Evolutionary conservation across 768 basidiomycete genomes (phyloP).

Genomic region (Russula sp.): DNA sequence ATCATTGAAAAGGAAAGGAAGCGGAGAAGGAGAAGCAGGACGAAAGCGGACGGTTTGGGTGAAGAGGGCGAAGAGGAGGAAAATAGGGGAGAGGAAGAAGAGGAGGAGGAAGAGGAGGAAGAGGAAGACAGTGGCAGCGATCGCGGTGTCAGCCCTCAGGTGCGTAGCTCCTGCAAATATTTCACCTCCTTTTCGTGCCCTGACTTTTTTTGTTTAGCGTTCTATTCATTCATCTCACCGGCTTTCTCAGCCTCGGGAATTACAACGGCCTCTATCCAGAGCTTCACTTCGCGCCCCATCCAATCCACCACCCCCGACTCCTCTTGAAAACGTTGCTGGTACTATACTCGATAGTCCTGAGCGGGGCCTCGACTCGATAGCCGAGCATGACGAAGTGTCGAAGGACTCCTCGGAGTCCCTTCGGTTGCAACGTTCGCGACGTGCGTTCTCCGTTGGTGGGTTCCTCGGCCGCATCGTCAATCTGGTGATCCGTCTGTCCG

Average conservation of each 20-base stretch:
- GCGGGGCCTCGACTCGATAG: slow-evolving; percentile 52
- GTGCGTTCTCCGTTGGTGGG: slow-evolving; percentile 40
- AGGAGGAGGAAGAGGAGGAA: slow-evolving; percentile 34
- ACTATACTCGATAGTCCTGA: slow-evolving; percentile 34
- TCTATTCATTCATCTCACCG: slow-evolving; percentile 21
- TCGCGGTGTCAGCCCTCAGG: slow-evolving; percentile 37
- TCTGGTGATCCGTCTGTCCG: slow-evolving; percentile 24
- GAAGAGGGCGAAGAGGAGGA: not conserved
- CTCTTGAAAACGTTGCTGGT: slow-evolving; percentile 26
- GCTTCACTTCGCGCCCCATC: slow-evolving; percentile 28
- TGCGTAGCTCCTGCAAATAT: slow-evolving; percentile 22
- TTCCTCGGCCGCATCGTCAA: slow-evolving; percentile 40
- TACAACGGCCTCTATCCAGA: slow-evolving; percentile 32
- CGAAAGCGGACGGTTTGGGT: slow-evolving; percentile 26
- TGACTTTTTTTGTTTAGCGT: slow-evolving; percentile 16
- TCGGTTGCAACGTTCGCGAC: slow-evolving; percentile 2
- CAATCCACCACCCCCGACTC: slow-evolving; percentile 39
- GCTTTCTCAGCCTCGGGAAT: slow-evolving; percentile 22
- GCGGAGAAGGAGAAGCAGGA: slow-evolving; percentile 36
- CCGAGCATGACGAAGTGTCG: slow-evolving; percentile 52
- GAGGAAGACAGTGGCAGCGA: slow-evolving; percentile 45
- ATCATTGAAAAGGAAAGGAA: slow-evolving; percentile 61
- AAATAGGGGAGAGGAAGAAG: slow-evolving; percentile 26
- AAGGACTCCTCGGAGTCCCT: not conserved
- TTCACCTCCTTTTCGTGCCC: not conserved